Evolutionary conservation across 1,284 basidiomycete species (phyloP), one percentile per base, ranked within the genome.

Genomic region (Cutaneotrichosporon sp.): DNA sequence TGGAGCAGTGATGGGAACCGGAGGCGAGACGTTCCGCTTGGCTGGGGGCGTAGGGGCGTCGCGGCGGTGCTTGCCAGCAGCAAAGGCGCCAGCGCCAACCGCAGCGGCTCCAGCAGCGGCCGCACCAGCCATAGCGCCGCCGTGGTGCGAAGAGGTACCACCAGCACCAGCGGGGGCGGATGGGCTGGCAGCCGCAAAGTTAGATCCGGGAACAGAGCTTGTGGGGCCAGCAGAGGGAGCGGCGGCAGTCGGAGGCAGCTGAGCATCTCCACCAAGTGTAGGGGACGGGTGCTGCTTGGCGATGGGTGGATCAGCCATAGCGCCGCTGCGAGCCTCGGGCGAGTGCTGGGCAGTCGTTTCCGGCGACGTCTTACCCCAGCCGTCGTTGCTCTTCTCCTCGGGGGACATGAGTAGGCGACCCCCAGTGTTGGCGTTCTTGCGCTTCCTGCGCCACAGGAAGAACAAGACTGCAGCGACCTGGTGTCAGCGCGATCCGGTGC

Each of bases 401-500:
- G 39, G 37, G n/a, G 46, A 41, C 42, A 29, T 31, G 42, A 51
- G 42, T 2, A 51, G 14, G 9, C 31, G 45, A 14, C 51, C 37
- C 24, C 24, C 31, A 17, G 42, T 29, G 25, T 38, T 16, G 26
- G 22, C 39, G 42, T 39, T 45, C 25, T 45, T 38, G 35, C 37
- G 26, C 44, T 50, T 48, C 29, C 66, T 61, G 20, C 65, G 61
- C 17, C 59, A 55, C 39, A 60, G 61, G 42, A 67, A 43, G 22
- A 65, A 53, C 5, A 67, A 51, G 27, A 72, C 54, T 7, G 46
- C 60, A 27, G 69, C 59, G 27, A 72, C 49, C 64, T 68, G 55
- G 42, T 38, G 32, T 50, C 38, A 47, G 26, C 4, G 16, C 25
- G 5, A 17, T 5, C 17, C 22, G 12, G 3, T 17, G 24, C n/a